Evolutionary conservation across 306 rosid species (phyloP), one percentile per base, ranked within the genome.

Genomic region (Urtica urens): DNA sequence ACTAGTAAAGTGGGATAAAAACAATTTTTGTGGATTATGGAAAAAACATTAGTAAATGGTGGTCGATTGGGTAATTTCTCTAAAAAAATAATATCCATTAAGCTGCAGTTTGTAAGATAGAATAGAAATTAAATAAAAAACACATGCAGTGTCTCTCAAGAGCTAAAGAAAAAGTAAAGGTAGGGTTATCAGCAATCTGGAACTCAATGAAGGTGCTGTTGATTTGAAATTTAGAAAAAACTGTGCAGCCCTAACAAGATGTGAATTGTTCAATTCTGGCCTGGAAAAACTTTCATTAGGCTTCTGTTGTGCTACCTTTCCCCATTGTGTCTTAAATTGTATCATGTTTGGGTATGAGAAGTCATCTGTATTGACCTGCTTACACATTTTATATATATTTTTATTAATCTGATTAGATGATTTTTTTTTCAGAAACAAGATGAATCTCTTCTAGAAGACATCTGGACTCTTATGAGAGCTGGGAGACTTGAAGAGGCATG

Each of bases 351-450:
- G n/a, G 12, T 31, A n/a, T 8, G 23, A 25, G 40, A 12, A 27
- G 3, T 26, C 29, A 20, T 35, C 35, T n/a, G n/a, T n/a, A n/a
- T n/a, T n/a, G n/a, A n/a, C n/a, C n/a, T n/a, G n/a, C n/a, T n/a
- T n/a, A n/a, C n/a, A n/a, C 20, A 16, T 19, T 52, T 2, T 35
- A 17, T 9, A 37, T 26, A 28, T 8, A 19, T 24, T 38, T 17
- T 66, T 16, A 20, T 21, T 45, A 14, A 53, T 68, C 22, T 47
- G 14, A 26, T 35, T 57, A 20, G 53, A 57, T n/a, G n/a, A n/a
- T n/a, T n/a, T n/a, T n/a, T n/a, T n/a, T n/a, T n/a, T n/a, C 82
- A 90, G 99, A 85, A 90, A 73, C 99, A 90, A 69, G 95, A 90
- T 37, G 94, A 90, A 62, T 79, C 99, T 62, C 95, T 90, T 64